phyloP scores from a whole-genome alignment of 2,329 filamentous ascomycete genomes.

The Paecilomyces sp. region DNA sequence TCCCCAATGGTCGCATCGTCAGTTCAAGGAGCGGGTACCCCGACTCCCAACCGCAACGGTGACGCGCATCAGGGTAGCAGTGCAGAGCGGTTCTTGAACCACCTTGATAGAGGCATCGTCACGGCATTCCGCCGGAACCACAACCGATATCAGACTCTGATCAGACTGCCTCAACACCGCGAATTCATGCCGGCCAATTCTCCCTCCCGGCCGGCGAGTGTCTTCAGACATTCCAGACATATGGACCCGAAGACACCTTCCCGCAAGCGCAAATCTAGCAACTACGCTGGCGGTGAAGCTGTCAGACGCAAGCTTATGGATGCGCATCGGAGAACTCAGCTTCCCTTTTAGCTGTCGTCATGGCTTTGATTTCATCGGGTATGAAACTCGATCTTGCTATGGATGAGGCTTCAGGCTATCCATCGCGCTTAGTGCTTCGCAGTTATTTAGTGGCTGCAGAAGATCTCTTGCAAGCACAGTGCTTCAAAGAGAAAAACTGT shows the following conservation, averaged over 20 bases:
- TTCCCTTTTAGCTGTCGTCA: conserved; percentile 23
- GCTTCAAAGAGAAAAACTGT: background rate
- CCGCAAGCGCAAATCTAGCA: conserved; percentile 32
- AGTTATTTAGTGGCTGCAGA: background rate
- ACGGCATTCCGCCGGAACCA: conserved; percentile 66
- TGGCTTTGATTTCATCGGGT: background rate
- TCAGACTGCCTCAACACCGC: conserved; percentile 40
- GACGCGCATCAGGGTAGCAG: conserved; percentile 23
- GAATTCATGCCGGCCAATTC: conserved; percentile 40
- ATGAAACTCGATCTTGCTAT: background rate
- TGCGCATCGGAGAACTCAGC: conserved; percentile 31
- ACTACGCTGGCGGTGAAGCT: conserved; percentile 31
- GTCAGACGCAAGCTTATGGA: conserved; percentile 39
- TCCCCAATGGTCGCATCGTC: conserved; percentile 44
- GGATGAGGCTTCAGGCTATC: background rate
- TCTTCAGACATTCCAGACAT: conserved; percentile 34
- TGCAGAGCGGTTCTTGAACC: conserved; percentile 52
- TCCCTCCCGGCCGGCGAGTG: conserved; percentile 34
- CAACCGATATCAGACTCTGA: conserved; percentile 42
- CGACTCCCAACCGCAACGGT: conserved; percentile 26
- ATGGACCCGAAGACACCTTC: conserved; percentile 33
- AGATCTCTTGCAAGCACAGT: background rate
- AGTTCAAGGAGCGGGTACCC: conserved; percentile 18
- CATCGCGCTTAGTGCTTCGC: background rate
- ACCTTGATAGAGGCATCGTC: conserved; percentile 64